Evolutionary conservation across 2,329 filamentous ascomycete species (phyloP), one percentile per base, ranked within the genome.

Genomic region (Didymosphaeria variabile): DNA sequence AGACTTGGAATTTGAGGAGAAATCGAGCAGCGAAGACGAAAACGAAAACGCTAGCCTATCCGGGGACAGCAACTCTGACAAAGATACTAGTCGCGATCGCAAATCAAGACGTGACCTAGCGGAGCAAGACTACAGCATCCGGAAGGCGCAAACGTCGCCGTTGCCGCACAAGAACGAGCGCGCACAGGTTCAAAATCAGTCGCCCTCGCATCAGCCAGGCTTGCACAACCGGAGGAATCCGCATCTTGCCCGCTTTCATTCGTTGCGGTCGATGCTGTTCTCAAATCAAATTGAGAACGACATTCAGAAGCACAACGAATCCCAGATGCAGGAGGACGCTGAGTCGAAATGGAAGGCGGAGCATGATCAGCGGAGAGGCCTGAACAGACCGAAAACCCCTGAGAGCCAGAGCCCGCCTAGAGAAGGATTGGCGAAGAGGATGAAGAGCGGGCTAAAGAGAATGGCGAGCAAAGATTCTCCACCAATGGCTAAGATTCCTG

Each of bases 181-280:
- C 26, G 4, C 26, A 6, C 59, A 66, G 31, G 47, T 36, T 21
- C 62, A 66, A 29, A 57, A 55, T 21, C 60, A 62, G 31, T 21
- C 57, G n/a, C 44, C 58, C 23, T 52, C 66, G 17, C 51, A 55
- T 26, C 61, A 47, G n/a, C 42, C 61, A 23, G 58, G 19, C 6
- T 47, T 49, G 12, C 38, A 56, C 31, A 58, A 63, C 31, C 61
- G 67, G 29, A 63, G 57, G 45, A 62, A 67, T 38, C 69, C 73
- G 34, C 72, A 72, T 46, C 69, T 77, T 60, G 62, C 69, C 21
- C 70, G 75, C 8, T 77, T 78, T 51, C 73, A 76, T 51, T 77
- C 74, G 5, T 64, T 78, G 42, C 66, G 75, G 21, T 75, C 72
- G 34, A 73, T 75, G 50, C 55, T 78, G 21, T 78, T 78, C 50